These are phyloP conservation scores for Cubamyces lactineus DNA, from an alignment of 768 basidiomycete genomes.

Conservation along the genomic window DNA sequence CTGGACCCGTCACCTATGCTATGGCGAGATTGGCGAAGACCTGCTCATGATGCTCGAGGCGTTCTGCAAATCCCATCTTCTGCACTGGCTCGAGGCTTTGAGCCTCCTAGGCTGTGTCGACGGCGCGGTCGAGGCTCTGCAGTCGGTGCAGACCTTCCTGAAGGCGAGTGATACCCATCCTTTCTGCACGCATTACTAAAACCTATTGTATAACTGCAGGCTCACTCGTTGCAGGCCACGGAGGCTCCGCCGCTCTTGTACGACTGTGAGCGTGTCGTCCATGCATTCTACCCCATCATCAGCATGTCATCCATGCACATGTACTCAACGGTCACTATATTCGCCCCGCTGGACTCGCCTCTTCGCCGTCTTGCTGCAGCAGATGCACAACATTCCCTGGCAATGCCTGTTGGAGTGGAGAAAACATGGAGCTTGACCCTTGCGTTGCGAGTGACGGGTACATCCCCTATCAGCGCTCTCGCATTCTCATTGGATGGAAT, in stretches of 20 bases:
- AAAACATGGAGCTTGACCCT: neutral
- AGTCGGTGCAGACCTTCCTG: neutral
- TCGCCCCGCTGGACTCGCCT: neutral
- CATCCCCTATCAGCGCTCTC: neutral
- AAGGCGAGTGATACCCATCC: neutral
- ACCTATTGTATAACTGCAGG: neutral
- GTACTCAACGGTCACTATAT: conserved; percentile 8
- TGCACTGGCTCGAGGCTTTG: conserved; percentile 30
- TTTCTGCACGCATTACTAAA: no score
- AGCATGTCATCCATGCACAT: conserved; percentile 20
- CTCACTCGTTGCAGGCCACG: neutral
- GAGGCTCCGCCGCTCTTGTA: neutral
- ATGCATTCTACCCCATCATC: conserved; percentile 21
- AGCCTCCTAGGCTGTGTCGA: conserved; percentile 11
- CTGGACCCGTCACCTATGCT: conserved; percentile 16
- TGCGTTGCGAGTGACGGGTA: neutral
- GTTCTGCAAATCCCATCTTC: conserved; percentile 25
- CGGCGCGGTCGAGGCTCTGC: neutral
- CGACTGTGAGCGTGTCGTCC: conserved; percentile 20
- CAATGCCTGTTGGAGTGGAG: neutral
- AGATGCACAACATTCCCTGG: neutral
- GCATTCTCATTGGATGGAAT: conserved; percentile 12
- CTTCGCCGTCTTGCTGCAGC: neutral
- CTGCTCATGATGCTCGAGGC: neutral
- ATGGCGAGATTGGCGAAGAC: neutral